Conservation (phyloP, 352 stramenopile species). For the Phytophthora pistaciae region DNA sequence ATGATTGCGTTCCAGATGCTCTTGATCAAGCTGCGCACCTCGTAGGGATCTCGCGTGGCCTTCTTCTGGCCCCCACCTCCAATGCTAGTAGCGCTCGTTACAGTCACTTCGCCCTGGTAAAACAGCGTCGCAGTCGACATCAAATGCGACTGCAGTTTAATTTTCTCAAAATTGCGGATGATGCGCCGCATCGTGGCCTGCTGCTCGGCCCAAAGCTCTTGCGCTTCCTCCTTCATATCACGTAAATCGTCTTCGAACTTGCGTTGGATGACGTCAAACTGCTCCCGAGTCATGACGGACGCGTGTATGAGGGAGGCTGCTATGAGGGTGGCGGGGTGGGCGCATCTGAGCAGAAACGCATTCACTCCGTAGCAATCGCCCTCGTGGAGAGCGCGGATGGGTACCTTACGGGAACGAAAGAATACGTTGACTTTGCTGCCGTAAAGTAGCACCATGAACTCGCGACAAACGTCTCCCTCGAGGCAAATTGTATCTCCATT, state of each 20-base stretch:
- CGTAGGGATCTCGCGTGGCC: conserved; percentile 16
- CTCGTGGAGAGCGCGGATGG: conserved; percentile 63
- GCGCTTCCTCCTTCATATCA: conserved; percentile 61
- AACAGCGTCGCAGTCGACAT: conserved; percentile 62
- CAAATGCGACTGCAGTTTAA: conserved; percentile 68
- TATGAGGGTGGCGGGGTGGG: conserved; percentile 58
- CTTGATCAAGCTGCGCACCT: conserved; percentile 28
- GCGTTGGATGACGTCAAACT: conserved; percentile 71
- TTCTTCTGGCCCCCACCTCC: not conserved
- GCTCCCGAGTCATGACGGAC: conserved; percentile 77
- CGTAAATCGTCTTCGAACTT: conserved; percentile 71
- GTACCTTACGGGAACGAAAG: conserved; percentile 51
- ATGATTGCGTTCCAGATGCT: conserved; percentile 60
- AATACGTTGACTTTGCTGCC: conserved; percentile 77
- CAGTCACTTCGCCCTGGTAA: conserved; percentile 49
- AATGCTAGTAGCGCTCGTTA: not conserved
- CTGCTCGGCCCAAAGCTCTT: conserved; percentile 51
- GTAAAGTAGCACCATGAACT: conserved; percentile 73
- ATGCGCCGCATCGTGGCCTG: conserved; percentile 43
- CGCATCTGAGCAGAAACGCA: conserved; percentile 63
- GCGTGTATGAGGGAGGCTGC: conserved; percentile 60
- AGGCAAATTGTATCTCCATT: conserved; percentile 76
- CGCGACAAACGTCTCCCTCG: conserved; percentile 73
- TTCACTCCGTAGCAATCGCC: conserved; percentile 77
- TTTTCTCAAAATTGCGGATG: conserved; percentile 50